Evolutionary conservation across 331 rosid species (phyloP).

Genomic region (Quercus tomentella): DNA sequence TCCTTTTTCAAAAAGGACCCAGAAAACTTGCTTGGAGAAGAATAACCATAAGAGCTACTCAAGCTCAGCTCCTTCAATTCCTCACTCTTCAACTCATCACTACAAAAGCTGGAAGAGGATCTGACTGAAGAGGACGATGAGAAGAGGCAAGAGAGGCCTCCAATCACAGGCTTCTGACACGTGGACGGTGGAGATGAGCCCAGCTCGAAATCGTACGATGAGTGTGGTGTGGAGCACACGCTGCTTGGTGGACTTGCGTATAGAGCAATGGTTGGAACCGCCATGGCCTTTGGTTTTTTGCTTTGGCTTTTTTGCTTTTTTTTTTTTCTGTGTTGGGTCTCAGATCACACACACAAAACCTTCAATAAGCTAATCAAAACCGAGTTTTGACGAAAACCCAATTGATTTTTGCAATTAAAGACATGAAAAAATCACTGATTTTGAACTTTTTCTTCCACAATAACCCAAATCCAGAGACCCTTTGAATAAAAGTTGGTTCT

Average conservation of each 20-base stretch:
- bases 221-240: constrained; percentile 71
- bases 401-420: not conserved
- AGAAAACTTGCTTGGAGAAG: constrained; percentile 53
- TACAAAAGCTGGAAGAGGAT: constrained; percentile 55
- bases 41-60: constrained; percentile 67
- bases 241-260: constrained; percentile 85
- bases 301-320: not conserved
- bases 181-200: constrained; percentile 52
- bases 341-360: constrained; percentile 23
- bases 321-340: constrained; percentile 7
- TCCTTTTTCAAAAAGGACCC: constrained; percentile 64
- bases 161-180: constrained; percentile 64
- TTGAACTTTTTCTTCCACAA: not conserved
- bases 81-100: constrained; percentile 67
- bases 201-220: constrained; percentile 64
- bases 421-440: not conserved
- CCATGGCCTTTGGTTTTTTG: constrained; percentile 34
- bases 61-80: constrained; percentile 76
- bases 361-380: constrained; percentile 2
- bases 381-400: constrained; percentile 6
- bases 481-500: no score
- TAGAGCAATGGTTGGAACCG: constrained; percentile 76
- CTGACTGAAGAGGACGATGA: constrained; percentile 58
- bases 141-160: constrained; percentile 80
- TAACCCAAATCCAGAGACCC: not conserved